Base-by-base conservation (phyloP, 495 filamentous ascomycete genomes). In the Trichoderma erinaceum region DNA sequence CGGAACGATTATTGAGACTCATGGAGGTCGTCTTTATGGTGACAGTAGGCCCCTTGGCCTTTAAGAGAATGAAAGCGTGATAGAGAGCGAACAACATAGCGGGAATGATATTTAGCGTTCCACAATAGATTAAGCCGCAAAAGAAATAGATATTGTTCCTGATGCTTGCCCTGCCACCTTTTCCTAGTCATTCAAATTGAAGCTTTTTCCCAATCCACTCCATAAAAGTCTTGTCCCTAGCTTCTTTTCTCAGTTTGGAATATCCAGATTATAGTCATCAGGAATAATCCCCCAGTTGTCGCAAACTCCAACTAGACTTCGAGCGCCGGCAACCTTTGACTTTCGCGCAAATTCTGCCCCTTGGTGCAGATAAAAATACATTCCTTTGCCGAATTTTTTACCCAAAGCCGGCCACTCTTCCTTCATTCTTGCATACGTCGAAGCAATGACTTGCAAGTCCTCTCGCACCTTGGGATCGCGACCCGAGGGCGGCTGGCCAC, bases 1-100 rank as follows among this genome's bases (percentile, higher is more conserved):
- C 0, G 74, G 71, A 16, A 63, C 64, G 0, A 65, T 71, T 7
- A 72, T 70, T 23, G 63, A 27, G 52, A 72, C 70, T 11, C 69
- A 74, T 68, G 52, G 64, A 25, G 64, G 64, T 25, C 35, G 64
- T 8, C 64, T 65, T 41, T n/a, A 44, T 15, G 64, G 56, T 61
- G 56, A 61, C 10, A 61, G 56, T 13, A 35, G 10, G 56, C 3
- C 56, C 12, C 4, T 61, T 18, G 56, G 12, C 4, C 1, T 32
- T 16, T 12, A 2, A 12, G 27, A 7, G 3, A 13, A 18, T 58
- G 25, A 12, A 61, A 4, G 2, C 25, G 23, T 4, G 27, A 61
- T 48, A 32, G 25, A 13, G 50, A 46, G 43, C 12, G 43, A 16
- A 11, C 13, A 16, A 12, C 13, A 16, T 15, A 16, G 7, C 18